These are phyloP conservation scores for Emericellopsis cladophorae DNA, from an alignment of 2,329 filamentous ascomycete species.

Conservation along the genomic window DNA sequence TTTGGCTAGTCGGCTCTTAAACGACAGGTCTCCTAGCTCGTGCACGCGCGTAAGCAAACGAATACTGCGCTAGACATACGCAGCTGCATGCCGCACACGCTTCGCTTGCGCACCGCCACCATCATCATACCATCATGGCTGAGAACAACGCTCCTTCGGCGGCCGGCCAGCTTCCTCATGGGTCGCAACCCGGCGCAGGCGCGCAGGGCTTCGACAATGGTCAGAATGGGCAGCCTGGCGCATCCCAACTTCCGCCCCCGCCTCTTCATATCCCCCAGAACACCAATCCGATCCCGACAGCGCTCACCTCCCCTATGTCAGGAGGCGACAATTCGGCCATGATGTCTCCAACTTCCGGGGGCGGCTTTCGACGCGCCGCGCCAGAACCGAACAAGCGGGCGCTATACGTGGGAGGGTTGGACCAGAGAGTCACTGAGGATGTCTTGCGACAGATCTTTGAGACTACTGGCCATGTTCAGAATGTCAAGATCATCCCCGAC, in stretches of 20 bases:
- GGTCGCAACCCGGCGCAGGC: constrained; percentile 54
- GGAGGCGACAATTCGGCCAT: constrained; percentile 50
- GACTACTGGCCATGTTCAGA: constrained; percentile 95
- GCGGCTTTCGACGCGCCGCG: constrained; percentile 77
- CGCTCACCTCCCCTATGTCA: constrained; percentile 79
- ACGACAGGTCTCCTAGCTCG: too few relatives aligned
- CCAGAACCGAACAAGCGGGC: constrained; percentile 98
- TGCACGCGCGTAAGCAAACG: too few relatives aligned
- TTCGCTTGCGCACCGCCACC: too few relatives aligned
- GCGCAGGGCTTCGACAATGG: constrained; percentile 66
- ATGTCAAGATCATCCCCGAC: constrained; percentile 98
- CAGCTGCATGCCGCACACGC: too few relatives aligned
- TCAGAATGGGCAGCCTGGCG: constrained; percentile 57
- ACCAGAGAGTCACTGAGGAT: constrained; percentile 91
- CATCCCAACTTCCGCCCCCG: constrained; percentile 76
- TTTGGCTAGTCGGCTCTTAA: too few relatives aligned
- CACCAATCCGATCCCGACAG: constrained; percentile 87
- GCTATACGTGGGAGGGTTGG: constrained; percentile 87
- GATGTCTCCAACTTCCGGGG: constrained; percentile 75
- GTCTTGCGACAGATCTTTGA: constrained; percentile 97
- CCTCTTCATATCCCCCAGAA: constrained; percentile 92
- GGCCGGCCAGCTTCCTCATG: constrained; percentile 54
- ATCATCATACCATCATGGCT: constrained; percentile 47
- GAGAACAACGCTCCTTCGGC: constrained; percentile 55
- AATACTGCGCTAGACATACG: too few relatives aligned